Conservation (phyloP, 768 basidiomycete genomes). For the Antrodiella citrinella region DNA sequence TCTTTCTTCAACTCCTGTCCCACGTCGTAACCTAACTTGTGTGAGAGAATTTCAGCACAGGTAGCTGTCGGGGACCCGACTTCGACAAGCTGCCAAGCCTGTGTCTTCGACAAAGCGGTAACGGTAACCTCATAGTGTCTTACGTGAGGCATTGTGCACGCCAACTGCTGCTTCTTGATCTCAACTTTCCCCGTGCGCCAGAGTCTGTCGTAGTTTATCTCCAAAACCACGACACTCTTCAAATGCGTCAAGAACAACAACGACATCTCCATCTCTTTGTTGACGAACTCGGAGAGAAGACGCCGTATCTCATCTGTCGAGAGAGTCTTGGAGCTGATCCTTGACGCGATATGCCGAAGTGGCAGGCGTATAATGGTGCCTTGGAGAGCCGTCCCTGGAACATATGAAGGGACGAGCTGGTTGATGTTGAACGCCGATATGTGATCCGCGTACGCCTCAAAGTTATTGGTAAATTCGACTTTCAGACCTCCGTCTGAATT, state of each 20-base stretch:
- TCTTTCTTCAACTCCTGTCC: constrained; percentile 24
- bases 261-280: constrained; percentile 30
- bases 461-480: constrained; percentile 22
- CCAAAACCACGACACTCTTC: constrained; percentile 30
- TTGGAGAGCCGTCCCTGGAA: constrained; percentile 16
- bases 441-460: constrained; percentile 22
- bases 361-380: constrained; percentile 45
- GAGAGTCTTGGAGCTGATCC: constrained; percentile 28
- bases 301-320: constrained; percentile 24
- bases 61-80: constrained; percentile 20
- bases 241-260: constrained; percentile 40
- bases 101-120: too few species aligned
- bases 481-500: constrained; percentile 25
- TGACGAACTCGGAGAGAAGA: constrained; percentile 34
- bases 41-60: constrained; percentile 21
- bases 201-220: constrained; percentile 19
- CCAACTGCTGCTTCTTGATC: constrained; percentile 14
- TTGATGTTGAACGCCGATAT: constrained; percentile 20
- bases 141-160: background rate
- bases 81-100: constrained; percentile 3
- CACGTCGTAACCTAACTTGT: constrained; percentile 20
- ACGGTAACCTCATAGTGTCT: background rate
- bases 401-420: constrained; percentile 15
- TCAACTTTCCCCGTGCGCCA: background rate
- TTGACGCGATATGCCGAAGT: constrained; percentile 27